Conservation (phyloP, 2,329 filamentous ascomycete species). For the Botryosphaeria dothidea region DNA sequence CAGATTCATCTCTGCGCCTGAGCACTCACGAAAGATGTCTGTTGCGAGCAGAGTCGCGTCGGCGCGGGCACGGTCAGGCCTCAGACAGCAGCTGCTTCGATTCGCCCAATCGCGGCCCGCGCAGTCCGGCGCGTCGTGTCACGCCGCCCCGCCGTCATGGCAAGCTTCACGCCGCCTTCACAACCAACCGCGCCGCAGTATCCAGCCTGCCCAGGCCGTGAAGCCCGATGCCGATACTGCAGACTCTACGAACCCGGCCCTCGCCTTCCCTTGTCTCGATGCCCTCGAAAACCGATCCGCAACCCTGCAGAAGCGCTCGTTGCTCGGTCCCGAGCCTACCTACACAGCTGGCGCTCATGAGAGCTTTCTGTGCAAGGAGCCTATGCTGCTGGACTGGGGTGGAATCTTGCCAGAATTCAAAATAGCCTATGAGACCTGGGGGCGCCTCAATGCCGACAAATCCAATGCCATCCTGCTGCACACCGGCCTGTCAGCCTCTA, state of each 20-base stretch:
- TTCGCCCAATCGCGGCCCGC: constrained; percentile 7
- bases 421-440: constrained; percentile 94
- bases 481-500: constrained; percentile 94
- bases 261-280: constrained; percentile 45
- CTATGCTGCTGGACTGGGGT: constrained; percentile 89
- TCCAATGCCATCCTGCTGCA: constrained; percentile 91
- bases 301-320: constrained; percentile 66
- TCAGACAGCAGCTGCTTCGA: constrained; percentile 17
- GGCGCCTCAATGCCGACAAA: constrained; percentile 72
- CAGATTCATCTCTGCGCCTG: not conserved
- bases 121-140: not conserved
- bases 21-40: not conserved
- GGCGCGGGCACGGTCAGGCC: not conserved
- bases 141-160: constrained; percentile 1
- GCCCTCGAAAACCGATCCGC: constrained; percentile 56
- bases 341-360: constrained; percentile 90
- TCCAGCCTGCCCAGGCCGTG: constrained; percentile 6
- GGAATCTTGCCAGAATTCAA: constrained; percentile 86
- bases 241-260: constrained; percentile 40
- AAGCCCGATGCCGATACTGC: constrained; percentile 23
- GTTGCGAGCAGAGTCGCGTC: not conserved
- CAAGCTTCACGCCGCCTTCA: constrained; percentile 11
- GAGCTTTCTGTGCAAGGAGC: constrained; percentile 70
- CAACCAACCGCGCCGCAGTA: not conserved
- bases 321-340: constrained; percentile 82